Base-by-base conservation (phyloP, 2,329 filamentous ascomycete genomes). In the Chaetomium sp. region DNA sequence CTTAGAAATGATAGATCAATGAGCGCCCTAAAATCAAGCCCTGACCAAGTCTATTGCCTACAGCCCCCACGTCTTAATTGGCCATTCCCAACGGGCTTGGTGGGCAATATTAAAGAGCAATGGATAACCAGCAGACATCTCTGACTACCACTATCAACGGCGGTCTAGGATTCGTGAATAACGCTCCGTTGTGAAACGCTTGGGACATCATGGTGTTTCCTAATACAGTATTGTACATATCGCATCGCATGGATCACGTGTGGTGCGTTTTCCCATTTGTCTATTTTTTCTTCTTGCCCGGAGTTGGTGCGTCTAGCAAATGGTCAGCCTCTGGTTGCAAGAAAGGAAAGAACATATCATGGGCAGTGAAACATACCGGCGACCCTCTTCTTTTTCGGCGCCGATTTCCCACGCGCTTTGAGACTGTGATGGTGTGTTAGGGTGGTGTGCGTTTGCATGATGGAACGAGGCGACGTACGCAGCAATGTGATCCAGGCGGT, bases 351-450 rank as follows among this genome's bases (percentile, higher is more conserved):
- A 9, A 10, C 33, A 32, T 35, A 35, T n/a, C 43, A 12, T 10
- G 5, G 6, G 3, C 1, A 2, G 35, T 27, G 44, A 58, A 62
- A 59, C 66, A 65, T 71, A 70, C 70, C 67, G 60, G 70, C 56
- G n/a, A 78, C 84, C 68, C 78, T 85, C 79, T 94, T 95, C 82
- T 95, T 96, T 81, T 95, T 82, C 6, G 92, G 91, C 45, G 87
- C 82, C 54, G 86, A 86, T 78, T 97, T 96, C 63, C 91, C 91
- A 76, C 91, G 85, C 35, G 80, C 73, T 71, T 89, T 91, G 65
- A 87, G 74, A 65, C 86, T 89, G 66, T 61, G 19, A 27, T 27
- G 46, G 43, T 44, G 14, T 51, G 59, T 61, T 56, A 65, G 59
- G 59, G 53, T 10, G 43, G 50, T 33, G n/a, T 45, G 49, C 42